Evolutionary conservation across 1,284 basidiomycete species (phyloP), one percentile per base, ranked within the genome.

Genomic region (Ustilago bromivora): DNA sequence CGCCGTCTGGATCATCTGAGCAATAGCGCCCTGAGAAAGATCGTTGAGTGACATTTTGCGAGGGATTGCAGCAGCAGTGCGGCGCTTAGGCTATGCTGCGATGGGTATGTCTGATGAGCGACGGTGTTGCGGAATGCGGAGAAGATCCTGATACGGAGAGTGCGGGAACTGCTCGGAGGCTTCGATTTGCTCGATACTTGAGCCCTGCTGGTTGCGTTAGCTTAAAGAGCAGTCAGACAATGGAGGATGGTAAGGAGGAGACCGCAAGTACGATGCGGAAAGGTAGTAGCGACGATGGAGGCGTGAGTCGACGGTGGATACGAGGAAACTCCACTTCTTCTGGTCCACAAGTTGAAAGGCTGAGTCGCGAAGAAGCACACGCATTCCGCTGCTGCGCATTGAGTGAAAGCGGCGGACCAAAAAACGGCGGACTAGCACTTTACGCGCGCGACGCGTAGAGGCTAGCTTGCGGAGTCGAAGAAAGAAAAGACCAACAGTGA

Each of bases 1-100:
- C 10, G 71, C 57, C 6, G 80, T 71, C 60, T 78, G 71, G 51
- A 83, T 71, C 82, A 84, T 84, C 61, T 73, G 69, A 57, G 73
- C 72, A 57, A 84, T 78, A 51, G 76, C 76, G 77, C 82, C 80
- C 71, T 76, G 71, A 19, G 79, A 74, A 36, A 84, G 82, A 38
- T 78, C 65, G 51, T 72, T 58, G 64, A 79, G 71, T 59, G 76
- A 78, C 76, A 78, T 78, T 11, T 10, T 63, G 57, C 4, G 3
- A 40, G 47, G 4, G 35, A 38, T 10, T 46, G 17, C 46, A 23
- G 58, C 19, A 32, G 11, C 7, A 23, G 31, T 15, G 53, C 32
- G 32, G 35, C 13, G 15, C 28, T 35, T 32, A 36, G 17, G 34
- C 19, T 35, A 17, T 13, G 47, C 36, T 23, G 31, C n/a, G 7